Base-by-base conservation (phyloP, 495 filamentous ascomycete species). In the Amniculicola lignicola region DNA sequence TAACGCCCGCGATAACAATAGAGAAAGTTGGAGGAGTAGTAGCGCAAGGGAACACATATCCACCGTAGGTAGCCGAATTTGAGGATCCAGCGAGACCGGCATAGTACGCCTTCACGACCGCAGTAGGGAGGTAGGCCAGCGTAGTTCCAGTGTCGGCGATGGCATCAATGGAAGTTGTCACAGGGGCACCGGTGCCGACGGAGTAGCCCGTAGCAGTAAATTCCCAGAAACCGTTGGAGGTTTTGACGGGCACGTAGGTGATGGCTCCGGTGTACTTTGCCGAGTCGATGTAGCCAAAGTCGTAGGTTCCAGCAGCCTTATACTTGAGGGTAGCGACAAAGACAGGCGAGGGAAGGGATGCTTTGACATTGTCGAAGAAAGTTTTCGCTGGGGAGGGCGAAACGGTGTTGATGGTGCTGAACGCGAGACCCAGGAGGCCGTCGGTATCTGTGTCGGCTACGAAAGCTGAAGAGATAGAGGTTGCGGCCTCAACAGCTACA, bases 371-470 rank as follows among this genome's bases (percentile, higher is more conserved):
- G 65, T 84, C 80, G 16, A 89, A 79, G 0, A 84, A 82, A 1
- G 86, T 89, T 15, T 75, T 71, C 38, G 86, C 83, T 0, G 75
- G 76, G 2, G 73, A 72, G 0, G 83, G 77, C 38, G 72, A 69
- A 48, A 89, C 80, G 3, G 83, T 87, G 73, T 89, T 89, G 76
- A 88, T 83, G 47, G 62, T 77, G 39, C 80, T 73, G 54, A 78
- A 89, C 3, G 84, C 87, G 36, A 91, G 77, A 15, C 87, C 87
- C 2, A 90, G 74, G 23, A 90, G 78, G 15, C 87, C 87, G 59
- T 89, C 85, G 14, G 81, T 79, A 3, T 73, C 69, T 54, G 70
- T 68, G 62, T 89, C 83, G 24, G 72, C 33, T 14, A 70, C 64
- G 74, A 90, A 92, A 45, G 78, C 52, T 29, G 47, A 12, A 46